Evolutionary conservation across 2,329 filamentous ascomycete genomes (phyloP), one percentile per base, ranked within the genome.

Genomic region (Didymella pomorum): DNA sequence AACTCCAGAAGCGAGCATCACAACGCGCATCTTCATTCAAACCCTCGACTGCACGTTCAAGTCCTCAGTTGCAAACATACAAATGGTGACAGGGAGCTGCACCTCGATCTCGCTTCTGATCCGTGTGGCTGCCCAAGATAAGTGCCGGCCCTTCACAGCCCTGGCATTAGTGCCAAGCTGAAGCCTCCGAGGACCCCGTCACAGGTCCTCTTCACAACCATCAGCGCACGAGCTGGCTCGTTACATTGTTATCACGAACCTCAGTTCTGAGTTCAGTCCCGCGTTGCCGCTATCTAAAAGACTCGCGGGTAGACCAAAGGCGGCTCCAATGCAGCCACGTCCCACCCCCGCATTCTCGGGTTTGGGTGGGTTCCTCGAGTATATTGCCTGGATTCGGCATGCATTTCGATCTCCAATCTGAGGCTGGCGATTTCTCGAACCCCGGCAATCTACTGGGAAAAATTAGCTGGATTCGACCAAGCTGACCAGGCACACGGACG

Each of bases 401-500:
- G 47, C 21, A 48, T n/a, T 52, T 56, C 21, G 35, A 37, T 46
- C 42, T 6, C 16, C 21, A 28, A 2, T 35, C 23, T 47, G 21
- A 37, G 26, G 28, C 12, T 37, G 14, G 20, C 18, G 1, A 11
- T 4, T 14, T 21, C 25, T 12, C 16, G 16, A 21, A 46, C 35
- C 44, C 47, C 49, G 28, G 43, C 48, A 48, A 37, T 39, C 35
- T 39, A 8, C 35, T 7, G 20, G 35, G 35, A 18, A 52, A 52
- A 33, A 21, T 52, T 57, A 33, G 10, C 54, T 45, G 26, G 7
- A 57, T 57, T 47, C 7, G 42, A 39, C 16, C 20, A 47, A 42
- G 18, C 9, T 42, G 31, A 57, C 47, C 54, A 54, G 43, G 5
- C 16, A 45, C 9, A 49, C 14, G 21, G 12, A 29, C n/a, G n/a